Evolutionary conservation across 495 filamentous ascomycete genomes (phyloP), one percentile per base, ranked within the genome.

Genomic region (Halenospora varia): DNA sequence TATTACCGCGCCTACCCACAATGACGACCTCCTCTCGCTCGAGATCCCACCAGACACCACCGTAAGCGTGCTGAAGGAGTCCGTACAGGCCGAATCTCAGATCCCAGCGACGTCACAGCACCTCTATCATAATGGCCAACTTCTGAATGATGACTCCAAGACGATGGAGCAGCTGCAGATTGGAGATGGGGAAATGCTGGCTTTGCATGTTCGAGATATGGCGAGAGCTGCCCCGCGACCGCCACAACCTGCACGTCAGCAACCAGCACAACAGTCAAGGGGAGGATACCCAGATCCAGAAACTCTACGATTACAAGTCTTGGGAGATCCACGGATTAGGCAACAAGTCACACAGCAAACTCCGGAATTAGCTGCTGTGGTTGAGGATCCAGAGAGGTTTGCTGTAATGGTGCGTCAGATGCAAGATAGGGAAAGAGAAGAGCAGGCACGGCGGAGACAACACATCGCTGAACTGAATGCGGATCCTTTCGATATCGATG

Each of bases 161-260:
- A 96, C 90, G 4, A 79, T 98, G 48, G 79, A 88, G 53, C 81
- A 94, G 60, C 82, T 89, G n/a, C 80, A 86, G 10, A 88, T 98
- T 62, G 82, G 76, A 24, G 89, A 96, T 71, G 91, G 91, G 51
- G 95, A 97, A 60, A 92, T 98, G 90, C 77, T 98, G 39, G 90
- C 87, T 11, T 78, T 96, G 51, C 87, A 93, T 68, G 84, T 93
- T 57, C 78, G 79, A 62, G 78, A 79, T 57, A 78, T 78, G 71
- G 70, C 65, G 54, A 48, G 45, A 25, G 48, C 67, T 59, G 60
- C 58, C 60, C 64, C 59, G 56, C 61, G 48, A 39, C 50, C 49
- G 62, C 62, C 68, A 66, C 60, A 57, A 25, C 46, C 53, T 40
- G 24, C 59, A 24, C 39, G 54, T 51, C 48, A 61, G 62, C 45